These are phyloP conservation scores for Pyrus betulifolia DNA, from an alignment of 306 rosid species.

Conservation along the genomic window DNA sequence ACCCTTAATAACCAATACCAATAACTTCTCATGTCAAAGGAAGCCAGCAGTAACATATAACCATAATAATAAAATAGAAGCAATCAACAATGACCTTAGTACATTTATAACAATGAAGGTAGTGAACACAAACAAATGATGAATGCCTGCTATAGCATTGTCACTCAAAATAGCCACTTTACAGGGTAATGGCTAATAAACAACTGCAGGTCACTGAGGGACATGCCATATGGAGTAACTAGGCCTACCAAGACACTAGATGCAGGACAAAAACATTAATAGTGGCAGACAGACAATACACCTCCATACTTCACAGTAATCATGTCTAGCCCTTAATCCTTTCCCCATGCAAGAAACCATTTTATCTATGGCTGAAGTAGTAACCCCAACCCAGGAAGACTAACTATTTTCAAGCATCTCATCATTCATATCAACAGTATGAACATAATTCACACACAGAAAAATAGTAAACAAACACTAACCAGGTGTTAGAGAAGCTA, in stretches of 20 bases:
- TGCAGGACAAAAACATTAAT: neutral
- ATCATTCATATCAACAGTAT: neutral
- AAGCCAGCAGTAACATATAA: neutral
- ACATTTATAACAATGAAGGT: neutral
- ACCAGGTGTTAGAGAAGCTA: conserved; percentile 47
- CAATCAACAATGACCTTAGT: neutral
- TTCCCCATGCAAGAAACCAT: neutral
- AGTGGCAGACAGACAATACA: neutral
- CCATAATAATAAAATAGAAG: neutral
- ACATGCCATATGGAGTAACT: neutral
- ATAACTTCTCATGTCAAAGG: neutral
- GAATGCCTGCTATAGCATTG: neutral
- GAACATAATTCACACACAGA: neutral
- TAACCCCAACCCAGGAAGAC: neutral
- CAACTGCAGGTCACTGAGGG: neutral
- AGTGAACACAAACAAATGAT: neutral
- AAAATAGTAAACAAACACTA: conserved; percentile 12
- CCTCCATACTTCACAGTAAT: neutral
- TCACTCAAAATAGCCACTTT: neutral
- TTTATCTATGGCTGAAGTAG: neutral
- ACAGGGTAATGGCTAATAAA: neutral
- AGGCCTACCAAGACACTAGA: neutral
- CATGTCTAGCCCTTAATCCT: neutral
- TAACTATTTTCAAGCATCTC: neutral
- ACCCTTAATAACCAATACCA: neutral